Evolutionary conservation across 768 basidiomycete genomes (phyloP).

Genomic region (Lanmaoa rubissima): DNA sequence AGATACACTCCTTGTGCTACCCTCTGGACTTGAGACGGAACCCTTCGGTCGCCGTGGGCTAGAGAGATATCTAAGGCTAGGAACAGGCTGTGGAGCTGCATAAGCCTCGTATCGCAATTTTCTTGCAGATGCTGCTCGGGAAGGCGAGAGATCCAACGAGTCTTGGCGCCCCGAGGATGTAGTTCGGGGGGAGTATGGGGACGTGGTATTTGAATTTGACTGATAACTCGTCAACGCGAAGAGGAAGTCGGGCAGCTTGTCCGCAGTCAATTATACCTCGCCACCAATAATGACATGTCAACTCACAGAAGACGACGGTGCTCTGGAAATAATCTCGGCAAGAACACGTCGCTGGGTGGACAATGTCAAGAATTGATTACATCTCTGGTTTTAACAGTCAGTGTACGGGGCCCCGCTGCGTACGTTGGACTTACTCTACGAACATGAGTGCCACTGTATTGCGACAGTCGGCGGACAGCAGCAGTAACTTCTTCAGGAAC

Average conservation of each 20-base stretch:
- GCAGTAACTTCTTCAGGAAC: constrained; percentile 46
- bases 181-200: constrained; percentile 9
- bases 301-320: constrained; percentile 57
- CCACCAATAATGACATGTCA: neutral
- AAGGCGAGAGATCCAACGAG: constrained; percentile 17
- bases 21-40: constrained; percentile 37
- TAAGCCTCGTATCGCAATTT: constrained; percentile 72
- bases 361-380: constrained; percentile 61
- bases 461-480: constrained; percentile 43
- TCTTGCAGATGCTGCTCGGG: constrained; percentile 34
- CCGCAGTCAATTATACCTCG: constrained; percentile 3
- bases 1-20: constrained; percentile 33
- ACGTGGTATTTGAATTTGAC: constrained; percentile 3
- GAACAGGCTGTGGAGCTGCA: constrained; percentile 53
- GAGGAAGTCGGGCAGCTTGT: constrained; percentile 72
- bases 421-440: constrained; percentile 44
- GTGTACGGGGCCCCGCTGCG: neutral
- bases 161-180: constrained; percentile 17
- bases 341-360: constrained; percentile 45
- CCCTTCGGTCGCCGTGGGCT: constrained; percentile 33
- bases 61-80: constrained; percentile 40
- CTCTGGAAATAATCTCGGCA: constrained; percentile 43
- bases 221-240: constrained; percentile 43
- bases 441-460: constrained; percentile 52
- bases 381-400: constrained; percentile 48